Percentiles rank a stretch among this genome's conserved stretches.
phyloP scores from a whole-genome alignment of 345 rosid species.

The Hypericum perforatum region DNA sequence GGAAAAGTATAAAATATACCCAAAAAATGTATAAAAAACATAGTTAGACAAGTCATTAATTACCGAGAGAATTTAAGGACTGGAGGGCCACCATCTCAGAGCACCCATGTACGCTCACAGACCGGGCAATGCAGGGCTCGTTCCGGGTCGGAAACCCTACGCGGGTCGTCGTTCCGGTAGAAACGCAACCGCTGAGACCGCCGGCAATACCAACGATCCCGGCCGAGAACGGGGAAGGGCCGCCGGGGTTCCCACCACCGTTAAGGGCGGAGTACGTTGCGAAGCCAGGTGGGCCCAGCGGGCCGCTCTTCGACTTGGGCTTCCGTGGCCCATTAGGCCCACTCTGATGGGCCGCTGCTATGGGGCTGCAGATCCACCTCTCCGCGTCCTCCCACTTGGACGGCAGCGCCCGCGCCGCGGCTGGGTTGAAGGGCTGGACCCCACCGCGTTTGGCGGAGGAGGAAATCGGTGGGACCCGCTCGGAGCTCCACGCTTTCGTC shows the following conservation, averaged over 20 bases:
- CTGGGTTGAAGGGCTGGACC: too few species aligned
- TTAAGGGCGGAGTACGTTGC: slow-evolving; percentile 81
- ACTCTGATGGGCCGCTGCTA: slow-evolving; percentile 76
- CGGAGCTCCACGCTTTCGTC: slow-evolving; percentile 98
- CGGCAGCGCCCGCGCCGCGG: slow-evolving; percentile 74
- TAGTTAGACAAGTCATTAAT: not conserved
- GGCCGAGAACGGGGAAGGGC: slow-evolving; percentile 69
- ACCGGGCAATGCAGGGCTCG: slow-evolving; percentile 65
- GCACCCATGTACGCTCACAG: slow-evolving; percentile 87
- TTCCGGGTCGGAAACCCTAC: not conserved
- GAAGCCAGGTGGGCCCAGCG: slow-evolving; percentile 87
- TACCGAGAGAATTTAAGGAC: slow-evolving; percentile 43
- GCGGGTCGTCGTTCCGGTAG: too few species aligned
- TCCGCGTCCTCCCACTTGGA: slow-evolving; percentile 99
- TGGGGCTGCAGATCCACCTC: slow-evolving; percentile 97
- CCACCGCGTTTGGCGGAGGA: slow-evolving; percentile 64
- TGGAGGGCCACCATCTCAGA: slow-evolving; percentile 41
- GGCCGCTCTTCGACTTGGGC: slow-evolving; percentile 97
- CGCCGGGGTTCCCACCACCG: slow-evolving; percentile 42
- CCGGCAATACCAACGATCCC: slow-evolving; percentile 52
- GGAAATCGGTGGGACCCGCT: slow-evolving; percentile 56
- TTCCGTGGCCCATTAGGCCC: slow-evolving; percentile 89
- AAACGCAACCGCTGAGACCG: too few species aligned
- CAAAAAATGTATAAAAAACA: too few species aligned
- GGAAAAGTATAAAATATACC: too few species aligned